Conservation (phyloP, 2,329 filamentous ascomycete genomes). For the Alternaria metachromatica region DNA sequence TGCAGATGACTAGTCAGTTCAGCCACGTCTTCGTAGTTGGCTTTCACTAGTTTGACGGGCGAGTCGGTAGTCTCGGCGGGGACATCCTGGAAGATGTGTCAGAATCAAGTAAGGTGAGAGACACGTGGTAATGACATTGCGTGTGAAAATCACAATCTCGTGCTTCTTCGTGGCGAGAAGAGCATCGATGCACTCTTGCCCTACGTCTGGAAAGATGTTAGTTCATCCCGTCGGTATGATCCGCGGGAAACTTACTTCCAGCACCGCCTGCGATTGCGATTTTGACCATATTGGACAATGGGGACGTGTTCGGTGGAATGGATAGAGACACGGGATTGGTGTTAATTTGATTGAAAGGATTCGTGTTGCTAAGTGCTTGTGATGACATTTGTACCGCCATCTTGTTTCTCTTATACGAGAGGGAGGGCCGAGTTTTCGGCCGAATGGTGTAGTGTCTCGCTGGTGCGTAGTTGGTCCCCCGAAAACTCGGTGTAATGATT, state of each 20-base stretch:
- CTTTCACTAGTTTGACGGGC: not conserved
- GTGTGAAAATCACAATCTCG: slow-evolving; percentile 57
- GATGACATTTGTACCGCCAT: not conserved
- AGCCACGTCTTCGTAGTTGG: slow-evolving; percentile 8
- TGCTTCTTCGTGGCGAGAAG: slow-evolving; percentile 58
- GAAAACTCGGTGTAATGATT: not conserved
- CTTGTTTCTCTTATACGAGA: slow-evolving; percentile 1
- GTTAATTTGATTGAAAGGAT: not conserved
- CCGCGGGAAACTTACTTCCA: slow-evolving; percentile 4
- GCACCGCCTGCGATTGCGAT: slow-evolving; percentile 20
- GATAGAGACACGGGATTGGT: not conserved
- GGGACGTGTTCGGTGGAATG: not conserved
- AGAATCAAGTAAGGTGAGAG: not conserved
- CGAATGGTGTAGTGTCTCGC: slow-evolving; percentile 1
- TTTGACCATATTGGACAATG: slow-evolving; percentile 17
- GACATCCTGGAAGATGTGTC: not conserved
- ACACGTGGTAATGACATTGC: slow-evolving; percentile 26
- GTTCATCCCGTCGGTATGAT: not conserved
- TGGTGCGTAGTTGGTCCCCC: not conserved
- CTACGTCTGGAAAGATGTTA: slow-evolving; percentile 52
- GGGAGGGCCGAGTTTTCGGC: slow-evolving; percentile 7
- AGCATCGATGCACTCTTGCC: slow-evolving; percentile 58
- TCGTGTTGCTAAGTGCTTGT: not conserved
- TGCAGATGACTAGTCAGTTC: slow-evolving; percentile 39
- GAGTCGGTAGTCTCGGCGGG: not conserved